These are phyloP conservation scores for Scutellaria baicalensis DNA, from an alignment of 257 asterid genomes.

Conservation along the genomic window DNA sequence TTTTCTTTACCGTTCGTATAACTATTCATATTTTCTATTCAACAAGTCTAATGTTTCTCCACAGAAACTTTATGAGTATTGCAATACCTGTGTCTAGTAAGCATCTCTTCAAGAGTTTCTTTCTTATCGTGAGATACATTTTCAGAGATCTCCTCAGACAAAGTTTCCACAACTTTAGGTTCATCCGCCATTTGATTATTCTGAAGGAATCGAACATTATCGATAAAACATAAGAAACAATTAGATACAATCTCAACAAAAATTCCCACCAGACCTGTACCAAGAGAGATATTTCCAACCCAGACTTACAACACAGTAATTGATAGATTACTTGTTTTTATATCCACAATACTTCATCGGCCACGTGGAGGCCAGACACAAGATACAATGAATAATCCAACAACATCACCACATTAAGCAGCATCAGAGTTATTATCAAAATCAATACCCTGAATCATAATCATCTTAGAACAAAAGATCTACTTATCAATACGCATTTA, in stretches of 20 bases:
- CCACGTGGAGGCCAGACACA: too few species aligned
- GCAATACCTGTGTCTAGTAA: constrained; percentile 17
- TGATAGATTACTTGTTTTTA: not conserved
- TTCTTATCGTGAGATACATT: constrained; percentile 6
- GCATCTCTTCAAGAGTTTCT: constrained; percentile 19
- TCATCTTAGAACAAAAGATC: not conserved
- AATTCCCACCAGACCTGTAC: not conserved
- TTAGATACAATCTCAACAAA: not conserved
- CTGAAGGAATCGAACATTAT: not conserved
- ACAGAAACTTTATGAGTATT: not conserved
- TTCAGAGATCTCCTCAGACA: not conserved
- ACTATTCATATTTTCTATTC: too few species aligned
- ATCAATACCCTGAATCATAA: not conserved
- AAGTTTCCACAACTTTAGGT: not conserved
- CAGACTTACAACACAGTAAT: not conserved
- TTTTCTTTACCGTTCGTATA: not conserved
- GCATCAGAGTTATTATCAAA: not conserved
- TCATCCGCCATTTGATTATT: constrained; percentile 8
- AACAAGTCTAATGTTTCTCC: not conserved
- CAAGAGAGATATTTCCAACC: not conserved
- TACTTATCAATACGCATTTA: not conserved
- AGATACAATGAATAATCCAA: not conserved
- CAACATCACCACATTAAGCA: not conserved
- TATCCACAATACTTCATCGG: too few species aligned
- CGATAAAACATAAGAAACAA: not conserved